Conservation (phyloP, 2,329 filamentous ascomycete species). For the Madurella fahalii region DNA sequence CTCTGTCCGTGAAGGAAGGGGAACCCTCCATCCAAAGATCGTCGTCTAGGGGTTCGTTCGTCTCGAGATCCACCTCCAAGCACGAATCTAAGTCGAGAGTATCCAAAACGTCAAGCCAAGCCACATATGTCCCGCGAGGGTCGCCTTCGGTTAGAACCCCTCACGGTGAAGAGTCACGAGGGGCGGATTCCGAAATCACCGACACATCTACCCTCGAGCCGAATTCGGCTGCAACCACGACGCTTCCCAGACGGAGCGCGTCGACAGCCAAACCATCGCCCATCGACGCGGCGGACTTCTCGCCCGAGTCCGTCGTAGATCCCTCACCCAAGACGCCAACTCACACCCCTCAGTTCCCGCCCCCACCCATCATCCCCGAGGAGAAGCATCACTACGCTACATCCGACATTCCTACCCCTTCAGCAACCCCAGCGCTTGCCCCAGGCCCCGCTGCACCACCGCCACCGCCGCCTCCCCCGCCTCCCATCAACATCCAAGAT, state of each 20-base stretch:
- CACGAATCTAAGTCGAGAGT: conserved; percentile 49
- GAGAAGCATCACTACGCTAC: conserved; percentile 37
- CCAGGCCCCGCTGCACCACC: conserved; percentile 37
- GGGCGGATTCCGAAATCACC: conserved; percentile 21
- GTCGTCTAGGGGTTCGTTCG: conserved; percentile 36
- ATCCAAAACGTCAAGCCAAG: conserved; percentile 56
- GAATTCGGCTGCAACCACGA: conserved; percentile 18
- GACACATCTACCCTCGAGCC: conserved; percentile 22
- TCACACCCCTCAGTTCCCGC: conserved; percentile 49
- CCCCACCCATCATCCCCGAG: conserved; percentile 39
- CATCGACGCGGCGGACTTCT: conserved; percentile 46
- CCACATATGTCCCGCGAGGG: conserved; percentile 43
- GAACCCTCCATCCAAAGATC: conserved; percentile 32
- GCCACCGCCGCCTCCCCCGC: conserved; percentile 63
- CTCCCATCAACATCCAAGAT: conserved; percentile 65
- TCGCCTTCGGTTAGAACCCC: conserved; percentile 10
- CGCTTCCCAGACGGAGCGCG: conserved; percentile 15
- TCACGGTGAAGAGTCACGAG: conserved; percentile 4
- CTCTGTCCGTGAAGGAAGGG: conserved; percentile 29
- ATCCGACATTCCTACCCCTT: conserved; percentile 38
- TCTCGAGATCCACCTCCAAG: conserved; percentile 36
- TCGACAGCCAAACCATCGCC: conserved; percentile 29
- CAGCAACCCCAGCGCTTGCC: conserved; percentile 40
- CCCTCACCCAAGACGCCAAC: conserved; percentile 60
- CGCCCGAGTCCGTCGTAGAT: conserved; percentile 46